phyloP scores from a whole-genome alignment of 768 basidiomycete species.

The Psilocybe azurescens region DNA sequence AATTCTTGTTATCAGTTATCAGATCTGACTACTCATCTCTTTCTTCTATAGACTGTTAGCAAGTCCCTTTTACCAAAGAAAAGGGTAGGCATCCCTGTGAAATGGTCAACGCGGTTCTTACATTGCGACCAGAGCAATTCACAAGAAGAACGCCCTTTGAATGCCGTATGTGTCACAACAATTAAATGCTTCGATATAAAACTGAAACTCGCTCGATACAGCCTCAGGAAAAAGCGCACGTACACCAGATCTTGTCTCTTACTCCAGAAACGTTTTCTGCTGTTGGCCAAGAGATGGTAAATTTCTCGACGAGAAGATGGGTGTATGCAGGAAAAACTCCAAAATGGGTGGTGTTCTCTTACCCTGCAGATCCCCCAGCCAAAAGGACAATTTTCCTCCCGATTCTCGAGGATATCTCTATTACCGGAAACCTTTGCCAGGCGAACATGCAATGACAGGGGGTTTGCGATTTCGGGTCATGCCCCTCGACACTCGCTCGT shows the following conservation, averaged over 20 bases:
- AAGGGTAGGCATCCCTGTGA: too few species aligned
- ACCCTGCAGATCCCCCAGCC: not conserved
- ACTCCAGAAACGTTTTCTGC: not conserved
- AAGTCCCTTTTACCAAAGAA: too few species aligned
- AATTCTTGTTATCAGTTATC: too few species aligned
- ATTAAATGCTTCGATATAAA: too few species aligned
- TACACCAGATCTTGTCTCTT: not conserved
- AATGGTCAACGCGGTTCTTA: too few species aligned
- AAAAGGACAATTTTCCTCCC: not conserved
- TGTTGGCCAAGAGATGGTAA: not conserved
- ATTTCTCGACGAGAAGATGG: not conserved
- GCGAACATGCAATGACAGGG: not conserved
- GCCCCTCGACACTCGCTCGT: not conserved
- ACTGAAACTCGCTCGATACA: too few species aligned
- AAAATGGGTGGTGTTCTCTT: not conserved
- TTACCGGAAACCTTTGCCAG: not conserved
- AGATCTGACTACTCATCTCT: too few species aligned
- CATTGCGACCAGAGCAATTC: too few species aligned
- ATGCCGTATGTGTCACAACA: too few species aligned
- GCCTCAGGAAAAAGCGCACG: not conserved
- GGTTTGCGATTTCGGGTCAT: not conserved
- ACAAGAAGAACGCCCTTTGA: too few species aligned
- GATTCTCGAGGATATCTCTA: conserved; percentile 1
- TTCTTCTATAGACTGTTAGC: too few species aligned
- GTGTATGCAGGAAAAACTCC: not conserved